Evolutionary conservation across 2,329 filamentous ascomycete genomes (phyloP).

Genomic region (Grosmannia penicillata): DNA sequence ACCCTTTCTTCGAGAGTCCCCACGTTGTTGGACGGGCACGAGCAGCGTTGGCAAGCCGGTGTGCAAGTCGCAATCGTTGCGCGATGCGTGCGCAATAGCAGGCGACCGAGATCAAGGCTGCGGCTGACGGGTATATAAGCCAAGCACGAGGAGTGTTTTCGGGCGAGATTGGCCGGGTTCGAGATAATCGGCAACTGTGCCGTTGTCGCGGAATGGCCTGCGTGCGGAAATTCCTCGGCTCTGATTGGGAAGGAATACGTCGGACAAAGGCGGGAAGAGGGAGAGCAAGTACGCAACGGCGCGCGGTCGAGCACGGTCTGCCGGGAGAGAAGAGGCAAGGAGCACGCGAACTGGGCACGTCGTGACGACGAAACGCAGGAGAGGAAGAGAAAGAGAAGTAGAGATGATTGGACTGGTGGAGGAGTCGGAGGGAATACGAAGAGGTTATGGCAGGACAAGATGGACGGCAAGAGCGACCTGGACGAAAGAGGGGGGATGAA

Average conservation of each 20-base stretch:
- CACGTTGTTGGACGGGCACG: conserved; percentile 7
- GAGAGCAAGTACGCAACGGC: background rate
- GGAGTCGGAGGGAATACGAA: background rate
- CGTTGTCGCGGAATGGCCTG: too few relatives aligned
- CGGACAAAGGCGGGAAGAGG: background rate
- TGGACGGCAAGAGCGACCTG: background rate
- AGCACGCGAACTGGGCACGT: too few relatives aligned
- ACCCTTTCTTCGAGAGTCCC: conserved; percentile 8
- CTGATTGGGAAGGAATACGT: background rate
- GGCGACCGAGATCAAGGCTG: background rate
- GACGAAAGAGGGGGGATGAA: background rate
- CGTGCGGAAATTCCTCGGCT: background rate
- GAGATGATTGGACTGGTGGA: background rate
- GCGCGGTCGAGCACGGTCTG: too few relatives aligned
- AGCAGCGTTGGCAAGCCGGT: background rate
- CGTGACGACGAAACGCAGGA: background rate
- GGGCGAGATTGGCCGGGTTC: too few relatives aligned
- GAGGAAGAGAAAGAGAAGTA: conserved; percentile 1
- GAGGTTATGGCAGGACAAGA: background rate
- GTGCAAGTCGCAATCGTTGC: background rate
- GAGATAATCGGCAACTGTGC: too few relatives aligned
- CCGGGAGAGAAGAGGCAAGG: background rate
- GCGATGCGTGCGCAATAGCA: conserved; percentile 3
- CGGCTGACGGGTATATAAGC: background rate
- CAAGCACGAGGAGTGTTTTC: too few relatives aligned